phyloP scores from a whole-genome alignment of 805 yeast species.

The Candida easanensis region DNA sequence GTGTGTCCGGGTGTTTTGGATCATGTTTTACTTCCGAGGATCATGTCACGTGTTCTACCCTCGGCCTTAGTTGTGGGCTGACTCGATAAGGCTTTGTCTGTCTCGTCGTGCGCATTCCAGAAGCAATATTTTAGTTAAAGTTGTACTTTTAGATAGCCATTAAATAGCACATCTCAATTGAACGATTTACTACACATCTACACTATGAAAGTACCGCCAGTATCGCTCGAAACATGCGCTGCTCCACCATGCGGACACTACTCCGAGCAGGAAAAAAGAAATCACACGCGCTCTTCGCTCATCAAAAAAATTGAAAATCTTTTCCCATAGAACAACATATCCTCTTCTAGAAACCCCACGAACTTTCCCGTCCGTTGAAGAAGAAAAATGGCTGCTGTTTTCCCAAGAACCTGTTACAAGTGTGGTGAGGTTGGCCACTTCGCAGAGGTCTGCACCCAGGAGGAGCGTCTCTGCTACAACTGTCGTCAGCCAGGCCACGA shows the following conservation, averaged over 20 bases:
- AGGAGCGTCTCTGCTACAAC: slow-evolving; percentile 88
- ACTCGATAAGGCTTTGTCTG: neutral
- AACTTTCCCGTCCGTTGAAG: neutral
- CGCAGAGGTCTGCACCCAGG: slow-evolving; percentile 83
- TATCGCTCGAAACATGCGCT: neutral
- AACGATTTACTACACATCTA: too few species aligned
- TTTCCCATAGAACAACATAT: neutral
- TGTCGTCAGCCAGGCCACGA: slow-evolving; percentile 89
- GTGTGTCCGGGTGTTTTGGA: neutral
- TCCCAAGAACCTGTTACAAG: slow-evolving; percentile 82
- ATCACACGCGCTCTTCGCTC: slow-evolving; percentile 6
- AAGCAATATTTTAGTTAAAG: too few species aligned
- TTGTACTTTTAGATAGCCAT: too few species aligned
- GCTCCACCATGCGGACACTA: slow-evolving; percentile 2
- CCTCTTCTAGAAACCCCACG: neutral
- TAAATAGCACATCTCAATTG: too few species aligned
- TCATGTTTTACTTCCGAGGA: neutral
- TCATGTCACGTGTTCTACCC: neutral
- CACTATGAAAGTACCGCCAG: neutral
- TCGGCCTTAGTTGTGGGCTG: neutral
- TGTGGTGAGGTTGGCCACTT: slow-evolving; percentile 92
- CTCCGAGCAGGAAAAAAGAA: slow-evolving; percentile 7
- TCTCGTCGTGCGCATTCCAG: neutral
- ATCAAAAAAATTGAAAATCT: slow-evolving; percentile 13
- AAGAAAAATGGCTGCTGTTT: slow-evolving; percentile 31